Conservation (phyloP, 2,329 filamentous ascomycete species). For the Trichoderma sp. region DNA sequence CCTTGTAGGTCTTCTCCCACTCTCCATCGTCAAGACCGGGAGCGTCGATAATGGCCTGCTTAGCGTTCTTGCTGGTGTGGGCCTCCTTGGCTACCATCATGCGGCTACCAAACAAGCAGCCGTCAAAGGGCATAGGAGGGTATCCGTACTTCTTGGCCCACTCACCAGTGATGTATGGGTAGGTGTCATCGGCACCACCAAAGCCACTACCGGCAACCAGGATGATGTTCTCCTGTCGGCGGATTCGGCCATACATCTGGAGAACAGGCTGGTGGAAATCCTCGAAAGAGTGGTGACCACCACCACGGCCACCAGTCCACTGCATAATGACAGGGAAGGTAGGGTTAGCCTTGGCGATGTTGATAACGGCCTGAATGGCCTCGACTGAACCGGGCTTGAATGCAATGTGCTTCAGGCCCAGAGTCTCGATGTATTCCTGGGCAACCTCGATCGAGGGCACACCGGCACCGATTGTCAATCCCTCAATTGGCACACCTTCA, state of each 20-base stretch:
- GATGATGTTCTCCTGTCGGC: conserved; percentile 81
- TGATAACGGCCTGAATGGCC: conserved; percentile 84
- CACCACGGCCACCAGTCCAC: conserved; percentile 92
- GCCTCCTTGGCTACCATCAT: conserved; percentile 96
- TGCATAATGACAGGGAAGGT: conserved; percentile 89
- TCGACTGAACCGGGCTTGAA: conserved; percentile 93
- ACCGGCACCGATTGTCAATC: conserved; percentile 87
- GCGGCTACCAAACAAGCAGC: conserved; percentile 83
- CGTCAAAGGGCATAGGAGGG: conserved; percentile 91
- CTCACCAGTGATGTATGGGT: conserved; percentile 83
- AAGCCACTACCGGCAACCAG: conserved; percentile 90
- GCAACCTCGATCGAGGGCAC: conserved; percentile 92
- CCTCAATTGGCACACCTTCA: conserved; percentile 87
- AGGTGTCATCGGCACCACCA: conserved; percentile 84
- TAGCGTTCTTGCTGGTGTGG: conserved; percentile 80
- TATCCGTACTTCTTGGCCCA: conserved; percentile 89
- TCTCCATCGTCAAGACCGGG: conserved; percentile 75
- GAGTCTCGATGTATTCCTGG: conserved; percentile 88
- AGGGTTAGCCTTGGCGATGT: conserved; percentile 91
- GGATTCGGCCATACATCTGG: conserved; percentile 85
- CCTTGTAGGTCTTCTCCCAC: conserved; percentile 94
- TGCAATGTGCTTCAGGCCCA: conserved; percentile 87
- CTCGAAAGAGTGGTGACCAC: conserved; percentile 91
- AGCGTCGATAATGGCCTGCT: conserved; percentile 85
- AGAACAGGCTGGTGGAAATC: conserved; percentile 93